A percentile compares a stretch with the other conserved stretches of the same genome.
Evolutionary conservation across 495 filamentous ascomycete genomes (phyloP).

Genomic region (Aspergillus funiculosus): DNA sequence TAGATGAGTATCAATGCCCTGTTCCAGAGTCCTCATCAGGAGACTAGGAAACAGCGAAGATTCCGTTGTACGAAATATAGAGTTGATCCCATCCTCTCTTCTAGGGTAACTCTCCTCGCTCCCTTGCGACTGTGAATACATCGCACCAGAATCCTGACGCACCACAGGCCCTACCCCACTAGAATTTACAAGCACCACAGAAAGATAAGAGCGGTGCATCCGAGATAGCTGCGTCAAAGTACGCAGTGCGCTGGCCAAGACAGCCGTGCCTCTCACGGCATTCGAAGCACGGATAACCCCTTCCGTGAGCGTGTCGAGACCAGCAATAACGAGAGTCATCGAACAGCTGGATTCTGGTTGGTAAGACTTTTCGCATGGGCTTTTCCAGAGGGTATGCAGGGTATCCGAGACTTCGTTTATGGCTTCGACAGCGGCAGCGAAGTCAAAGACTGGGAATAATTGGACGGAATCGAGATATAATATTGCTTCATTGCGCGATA

Average conservation of each 20-base stretch:
- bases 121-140: neutral
- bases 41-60: constrained; percentile 30
- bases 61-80: constrained; percentile 26
- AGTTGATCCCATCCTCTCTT: constrained; percentile 27
- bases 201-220: constrained; percentile 24
- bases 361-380: constrained; percentile 3
- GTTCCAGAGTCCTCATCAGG: constrained; percentile 37
- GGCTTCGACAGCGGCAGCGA: constrained; percentile 32
- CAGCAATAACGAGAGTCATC: constrained; percentile 29
- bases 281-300: constrained; percentile 38
- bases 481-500: constrained; percentile 33
- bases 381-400: constrained; percentile 20
- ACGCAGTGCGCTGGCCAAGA: constrained; percentile 31
- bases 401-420: constrained; percentile 30
- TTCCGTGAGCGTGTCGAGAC: constrained; percentile 39
- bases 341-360: constrained; percentile 3
- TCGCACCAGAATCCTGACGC: neutral
- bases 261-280: constrained; percentile 33
- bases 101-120: constrained; percentile 3
- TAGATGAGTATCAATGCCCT: constrained; percentile 39
- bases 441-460: constrained; percentile 34
- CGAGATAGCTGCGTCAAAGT: constrained; percentile 33
- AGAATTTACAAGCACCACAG: constrained; percentile 38
- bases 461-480: constrained; percentile 34
- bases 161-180: constrained; percentile 27